Conservation (phyloP, 768 basidiomycete species). For the Suillus decipiens region DNA sequence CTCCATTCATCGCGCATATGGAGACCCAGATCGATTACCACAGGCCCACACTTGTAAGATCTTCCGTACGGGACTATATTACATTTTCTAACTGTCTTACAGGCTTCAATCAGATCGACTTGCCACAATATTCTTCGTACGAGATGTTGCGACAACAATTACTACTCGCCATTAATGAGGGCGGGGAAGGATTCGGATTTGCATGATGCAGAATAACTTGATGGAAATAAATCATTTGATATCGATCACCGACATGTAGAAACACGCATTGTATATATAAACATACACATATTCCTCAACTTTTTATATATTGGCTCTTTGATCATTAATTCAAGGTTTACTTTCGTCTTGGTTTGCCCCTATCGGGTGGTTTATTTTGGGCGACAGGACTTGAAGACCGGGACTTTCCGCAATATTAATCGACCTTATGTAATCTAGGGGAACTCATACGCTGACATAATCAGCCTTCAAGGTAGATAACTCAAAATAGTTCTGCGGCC, state of each 20-base stretch:
- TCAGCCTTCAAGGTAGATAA: too few species aligned
- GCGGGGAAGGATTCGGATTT: slow-evolving; percentile 95
- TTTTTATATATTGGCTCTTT: background rate
- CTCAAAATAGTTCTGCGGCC: too few species aligned
- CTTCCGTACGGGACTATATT: slow-evolving; percentile 2
- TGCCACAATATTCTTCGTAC: slow-evolving; percentile 94
- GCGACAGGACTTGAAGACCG: too few species aligned
- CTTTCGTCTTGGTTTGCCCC: background rate
- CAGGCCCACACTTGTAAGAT: slow-evolving; percentile 89
- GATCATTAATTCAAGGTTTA: background rate
- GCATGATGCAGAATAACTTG: slow-evolving; percentile 35
- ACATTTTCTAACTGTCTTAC: slow-evolving; percentile 15
- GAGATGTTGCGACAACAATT: slow-evolving; percentile 94
- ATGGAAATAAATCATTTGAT: slow-evolving; percentile 16
- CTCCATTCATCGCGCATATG: slow-evolving; percentile 94
- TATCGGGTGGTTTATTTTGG: too few species aligned
- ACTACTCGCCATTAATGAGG: slow-evolving; percentile 91
- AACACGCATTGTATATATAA: slow-evolving; percentile 37
- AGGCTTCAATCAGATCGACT: slow-evolving; percentile 95
- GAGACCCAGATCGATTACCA: slow-evolving; percentile 79
- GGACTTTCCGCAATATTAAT: too few species aligned
- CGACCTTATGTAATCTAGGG: too few species aligned
- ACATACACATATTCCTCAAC: slow-evolving; percentile 19
- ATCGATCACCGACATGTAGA: slow-evolving; percentile 29
- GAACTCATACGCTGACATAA: too few species aligned